A percentile compares a stretch with the other conserved stretches of the same genome.
These are phyloP conservation scores for Massarina eburnea DNA, from an alignment of 2,329 filamentous ascomycete species.

Conservation along the genomic window DNA sequence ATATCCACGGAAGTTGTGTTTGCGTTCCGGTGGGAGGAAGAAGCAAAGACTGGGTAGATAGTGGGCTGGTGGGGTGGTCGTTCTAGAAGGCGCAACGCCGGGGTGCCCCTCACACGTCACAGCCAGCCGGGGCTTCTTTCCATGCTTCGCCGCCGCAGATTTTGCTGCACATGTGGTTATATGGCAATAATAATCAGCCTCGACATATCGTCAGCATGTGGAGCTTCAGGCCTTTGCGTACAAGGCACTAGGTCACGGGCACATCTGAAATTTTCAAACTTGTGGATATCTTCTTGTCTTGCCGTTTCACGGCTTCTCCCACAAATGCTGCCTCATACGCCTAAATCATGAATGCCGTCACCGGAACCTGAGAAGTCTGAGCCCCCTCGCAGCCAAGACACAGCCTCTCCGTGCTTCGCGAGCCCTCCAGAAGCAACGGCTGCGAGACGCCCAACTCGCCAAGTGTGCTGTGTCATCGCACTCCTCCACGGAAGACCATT, in stretches of 20 bases:
- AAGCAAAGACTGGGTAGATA: conserved; percentile 18
- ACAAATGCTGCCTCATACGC: conserved; percentile 42
- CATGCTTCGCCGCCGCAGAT: conserved; percentile 14
- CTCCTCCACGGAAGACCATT: neutral
- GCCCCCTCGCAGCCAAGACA: conserved; percentile 28
- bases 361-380: conserved; percentile 30
- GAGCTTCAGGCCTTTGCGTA: neutral
- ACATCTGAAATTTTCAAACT: conserved; percentile 10
- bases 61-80: conserved; percentile 1
- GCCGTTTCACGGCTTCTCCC: conserved; percentile 27
- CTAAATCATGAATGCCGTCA: conserved; percentile 25
- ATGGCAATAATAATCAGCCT: too few species aligned
- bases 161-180: conserved; percentile 27
- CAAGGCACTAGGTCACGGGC: neutral
- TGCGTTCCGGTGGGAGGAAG: neutral
- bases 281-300: conserved; percentile 38
- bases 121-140: conserved; percentile 6
- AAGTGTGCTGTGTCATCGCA: neutral
- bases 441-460: neutral
- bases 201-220: neutral
- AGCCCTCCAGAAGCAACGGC: conserved; percentile 10
- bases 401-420: conserved; percentile 9
- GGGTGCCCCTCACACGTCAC: conserved; percentile 8
- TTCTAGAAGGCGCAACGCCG: neutral
- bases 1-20: neutral